Base-by-base conservation (phyloP, 1,284 basidiomycete genomes). In the Ganoderma lucidum region DNA sequence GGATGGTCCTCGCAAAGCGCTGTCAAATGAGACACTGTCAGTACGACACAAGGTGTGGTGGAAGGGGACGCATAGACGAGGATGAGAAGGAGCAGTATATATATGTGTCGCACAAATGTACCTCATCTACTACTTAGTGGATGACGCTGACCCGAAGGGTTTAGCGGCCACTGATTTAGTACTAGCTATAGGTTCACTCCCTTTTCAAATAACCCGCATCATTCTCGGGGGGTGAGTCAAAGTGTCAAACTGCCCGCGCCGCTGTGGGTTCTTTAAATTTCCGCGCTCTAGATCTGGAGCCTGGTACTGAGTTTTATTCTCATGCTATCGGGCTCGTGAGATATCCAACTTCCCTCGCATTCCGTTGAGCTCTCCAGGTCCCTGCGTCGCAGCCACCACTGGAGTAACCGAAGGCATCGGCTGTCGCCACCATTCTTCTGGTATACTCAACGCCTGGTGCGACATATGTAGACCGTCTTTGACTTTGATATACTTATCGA, bases 391-490 rank as follows among this genome's bases (percentile, higher is more conserved):
- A 6, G 28, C 48, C 23, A 8, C 48, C 39, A 35, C 61, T 6
- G 42, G 61, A 14, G 42, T 30, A 19, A 42, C 62, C 17, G 30
- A 63, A 37, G 62, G 42, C 28, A 48, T 39, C 9, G 37, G 44
- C 19, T 28, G 28, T 12, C 59, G 30, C 15, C 15, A 23, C 32
- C 6, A 23, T 19, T 44, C 42, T 6, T 6, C 64, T 83, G 9
- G 82, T 81, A 1, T 41, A 41, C 39, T 2, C 39, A 14, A 41
- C 35, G 35, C 8, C 35, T 35, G 35, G 35, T 35, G 35, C 35
- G 35, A 35, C 35, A 23, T 37, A 37, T 37, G 39, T 6, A 14
- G 39, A 12, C 4, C 81, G 0, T 83, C 75, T 70, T 73, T 83
- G 1, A 77, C n/a, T 6, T 48, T n/a, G 45, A 6, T 9, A 23